Evolutionary conservation across 169 alveolate species (phyloP).

Genomic region (Cryptosporidium meleagridis): DNA sequence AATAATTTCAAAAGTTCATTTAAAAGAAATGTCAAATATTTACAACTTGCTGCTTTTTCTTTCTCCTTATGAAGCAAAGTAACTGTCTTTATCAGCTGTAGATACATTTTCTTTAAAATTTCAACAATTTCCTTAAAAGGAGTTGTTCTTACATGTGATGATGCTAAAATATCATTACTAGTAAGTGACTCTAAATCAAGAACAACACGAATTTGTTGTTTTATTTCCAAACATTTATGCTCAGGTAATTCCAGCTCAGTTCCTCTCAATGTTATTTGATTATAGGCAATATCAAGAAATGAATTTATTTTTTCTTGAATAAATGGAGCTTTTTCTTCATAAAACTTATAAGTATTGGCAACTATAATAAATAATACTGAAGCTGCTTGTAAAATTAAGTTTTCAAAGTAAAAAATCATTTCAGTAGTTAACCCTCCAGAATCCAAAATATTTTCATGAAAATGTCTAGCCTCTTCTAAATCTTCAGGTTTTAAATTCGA

Average conservation of each 20-base stretch:
- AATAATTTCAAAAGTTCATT: not conserved
- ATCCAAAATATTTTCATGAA: not conserved
- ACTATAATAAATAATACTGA: not conserved
- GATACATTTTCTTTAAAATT: not conserved
- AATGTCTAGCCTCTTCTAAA: not conserved
- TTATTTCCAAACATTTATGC: not conserved
- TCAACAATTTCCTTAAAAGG: not conserved
- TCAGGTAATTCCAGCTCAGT: not conserved
- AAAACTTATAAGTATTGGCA: not conserved
- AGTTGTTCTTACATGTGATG: not conserved
- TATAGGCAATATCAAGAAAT: too few relatives aligned
- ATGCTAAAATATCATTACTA: not conserved
- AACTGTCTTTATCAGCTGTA: not conserved
- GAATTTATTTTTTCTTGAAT: not conserved
- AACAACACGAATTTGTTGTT: not conserved
- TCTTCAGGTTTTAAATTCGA: not conserved
- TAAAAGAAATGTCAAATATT: not conserved
- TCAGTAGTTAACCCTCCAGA: not conserved
- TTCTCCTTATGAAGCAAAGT: not conserved
- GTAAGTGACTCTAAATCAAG: not conserved
- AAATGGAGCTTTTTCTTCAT: not conserved
- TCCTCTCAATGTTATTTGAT: not conserved
- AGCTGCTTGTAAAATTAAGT: not conserved
- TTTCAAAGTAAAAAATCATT: not conserved
- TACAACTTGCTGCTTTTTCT: not conserved